Evolutionary conservation across 257 asterid genomes (phyloP), one percentile per base, ranked within the genome.

Genomic region (Lycium ferocissimum): DNA sequence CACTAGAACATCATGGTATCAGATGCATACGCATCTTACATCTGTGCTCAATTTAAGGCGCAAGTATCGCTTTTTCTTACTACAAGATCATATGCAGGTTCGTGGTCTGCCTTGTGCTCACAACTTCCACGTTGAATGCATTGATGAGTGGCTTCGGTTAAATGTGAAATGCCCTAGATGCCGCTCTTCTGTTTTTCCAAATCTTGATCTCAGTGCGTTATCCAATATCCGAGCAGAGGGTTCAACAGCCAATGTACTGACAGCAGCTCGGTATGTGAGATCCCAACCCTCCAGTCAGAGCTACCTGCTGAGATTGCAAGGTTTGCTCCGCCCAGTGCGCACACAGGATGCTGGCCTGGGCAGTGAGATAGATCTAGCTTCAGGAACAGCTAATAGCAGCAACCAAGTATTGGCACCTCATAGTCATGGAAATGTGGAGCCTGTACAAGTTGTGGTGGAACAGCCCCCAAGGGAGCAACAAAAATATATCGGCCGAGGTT

Each of bases 101-200:
- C 92, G 99, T 0, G 99, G 98, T 38, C 97, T 96, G 71, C 99
- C 99, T 6, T 96, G 99, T 89, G 99, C 99, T 14, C 99, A 96
- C 92, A 96, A 96, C 83, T 96, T 96, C 86, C 99, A 96, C 6
- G 98, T 94, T 81, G 99, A 93, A 87, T 96, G 99, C 91, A 96
- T 96, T 14, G 99, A 96, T 22, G 97, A 95, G 89, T 96, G 99
- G 98, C 99, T 96, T 47, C 90, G 98, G 47, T 85, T 96, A 57
- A 95, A 96, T 51, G 97, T 92, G 82, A 95, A 96, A 87, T 96
- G 99, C 90, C 99, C 99, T 1, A 91, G 99, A 84, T 96, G 99
- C 84, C 98, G 98, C 26, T 94, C 98, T 79, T 96, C 98, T 3
- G 98, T 96, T 26, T 96, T 96, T 83, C 98, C 99, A 35, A 94